Percentiles rank a stretch among this genome's conserved stretches.
phyloP scores from a whole-genome alignment of 2,329 filamentous ascomycete species.

The Ceratocystis cubensis region DNA sequence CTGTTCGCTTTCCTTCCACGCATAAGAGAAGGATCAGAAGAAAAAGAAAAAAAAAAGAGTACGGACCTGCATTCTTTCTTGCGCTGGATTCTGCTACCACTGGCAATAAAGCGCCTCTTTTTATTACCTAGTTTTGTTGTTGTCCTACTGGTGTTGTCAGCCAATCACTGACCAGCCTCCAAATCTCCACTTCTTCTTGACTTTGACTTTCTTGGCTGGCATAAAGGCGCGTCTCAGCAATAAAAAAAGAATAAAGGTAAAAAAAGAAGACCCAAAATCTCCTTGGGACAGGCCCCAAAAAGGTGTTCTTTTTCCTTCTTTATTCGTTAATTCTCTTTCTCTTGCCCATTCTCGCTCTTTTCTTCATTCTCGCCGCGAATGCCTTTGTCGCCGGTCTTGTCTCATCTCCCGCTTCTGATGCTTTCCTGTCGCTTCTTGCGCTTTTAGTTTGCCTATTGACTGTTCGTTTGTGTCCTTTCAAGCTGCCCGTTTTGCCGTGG shows the following conservation, averaged over 20 bases:
- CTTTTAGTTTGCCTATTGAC: neutral
- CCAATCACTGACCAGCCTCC: constrained; percentile 9
- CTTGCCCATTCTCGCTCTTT: neutral
- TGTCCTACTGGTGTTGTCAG: neutral
- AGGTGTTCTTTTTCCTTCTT: neutral
- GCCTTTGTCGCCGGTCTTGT: neutral
- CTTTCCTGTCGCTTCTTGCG: neutral
- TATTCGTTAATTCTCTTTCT: constrained; percentile 2
- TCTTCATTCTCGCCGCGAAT: neutral
- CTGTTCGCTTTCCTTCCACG: too few relatives aligned
- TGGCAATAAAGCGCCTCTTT: neutral
- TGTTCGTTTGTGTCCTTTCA: too few relatives aligned
- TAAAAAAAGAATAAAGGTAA: neutral
- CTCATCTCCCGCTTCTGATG: neutral
- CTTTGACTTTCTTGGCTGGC: constrained; percentile 1
- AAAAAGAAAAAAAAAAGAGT: too few relatives aligned
- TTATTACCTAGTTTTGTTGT: neutral
- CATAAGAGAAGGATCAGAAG: too few relatives aligned
- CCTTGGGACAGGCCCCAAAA: neutral
- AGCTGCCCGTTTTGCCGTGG: too few relatives aligned
- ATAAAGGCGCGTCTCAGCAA: constrained; percentile 8
- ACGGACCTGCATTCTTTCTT: too few relatives aligned
- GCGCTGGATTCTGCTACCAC: too few relatives aligned
- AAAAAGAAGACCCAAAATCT: too few relatives aligned
- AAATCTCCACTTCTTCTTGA: neutral